Percentiles rank a stretch among this genome's conserved stretches.
Evolutionary conservation across 208 protist species (phyloP).

Genomic region (Leishmania guyanensis): DNA sequence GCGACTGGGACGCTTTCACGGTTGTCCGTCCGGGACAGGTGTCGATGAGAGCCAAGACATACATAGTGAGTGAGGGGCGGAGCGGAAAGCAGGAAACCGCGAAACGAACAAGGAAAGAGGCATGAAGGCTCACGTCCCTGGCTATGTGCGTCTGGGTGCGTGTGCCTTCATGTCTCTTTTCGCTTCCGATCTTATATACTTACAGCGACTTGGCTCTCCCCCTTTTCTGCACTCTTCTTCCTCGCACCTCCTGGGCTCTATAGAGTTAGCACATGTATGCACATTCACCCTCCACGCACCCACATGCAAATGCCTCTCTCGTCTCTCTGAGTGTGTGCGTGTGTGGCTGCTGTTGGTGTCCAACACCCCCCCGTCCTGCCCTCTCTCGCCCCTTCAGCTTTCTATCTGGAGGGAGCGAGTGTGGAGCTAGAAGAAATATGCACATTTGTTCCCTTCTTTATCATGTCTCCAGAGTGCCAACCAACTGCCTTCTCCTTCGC

Average conservation of each 20-base stretch:
- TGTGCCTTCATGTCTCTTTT: background rate
- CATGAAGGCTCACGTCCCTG: too few species aligned
- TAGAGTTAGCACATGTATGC: background rate
- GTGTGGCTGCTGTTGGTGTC: background rate
- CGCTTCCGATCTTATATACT: too few species aligned
- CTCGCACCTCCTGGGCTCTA: background rate
- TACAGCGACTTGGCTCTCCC: background rate
- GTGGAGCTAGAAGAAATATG: background rate
- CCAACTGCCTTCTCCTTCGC: background rate
- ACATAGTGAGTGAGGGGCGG: background rate
- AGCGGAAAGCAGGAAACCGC: too few species aligned
- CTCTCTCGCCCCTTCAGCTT: background rate
- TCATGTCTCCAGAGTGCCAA: background rate
- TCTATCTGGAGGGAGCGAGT: background rate
- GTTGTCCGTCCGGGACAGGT: background rate
- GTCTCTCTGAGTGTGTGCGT: background rate
- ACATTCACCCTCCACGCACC: background rate
- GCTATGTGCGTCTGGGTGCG: background rate
- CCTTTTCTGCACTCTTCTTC: background rate
- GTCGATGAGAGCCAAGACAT: background rate
- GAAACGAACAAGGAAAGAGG: background rate
- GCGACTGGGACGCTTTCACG: too few species aligned
- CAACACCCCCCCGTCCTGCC: too few species aligned
- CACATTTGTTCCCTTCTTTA: background rate
- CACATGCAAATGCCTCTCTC: background rate